phyloP scores from a whole-genome alignment of 164 flowering plant species.

The Dillenia suffruticosa region DNA sequence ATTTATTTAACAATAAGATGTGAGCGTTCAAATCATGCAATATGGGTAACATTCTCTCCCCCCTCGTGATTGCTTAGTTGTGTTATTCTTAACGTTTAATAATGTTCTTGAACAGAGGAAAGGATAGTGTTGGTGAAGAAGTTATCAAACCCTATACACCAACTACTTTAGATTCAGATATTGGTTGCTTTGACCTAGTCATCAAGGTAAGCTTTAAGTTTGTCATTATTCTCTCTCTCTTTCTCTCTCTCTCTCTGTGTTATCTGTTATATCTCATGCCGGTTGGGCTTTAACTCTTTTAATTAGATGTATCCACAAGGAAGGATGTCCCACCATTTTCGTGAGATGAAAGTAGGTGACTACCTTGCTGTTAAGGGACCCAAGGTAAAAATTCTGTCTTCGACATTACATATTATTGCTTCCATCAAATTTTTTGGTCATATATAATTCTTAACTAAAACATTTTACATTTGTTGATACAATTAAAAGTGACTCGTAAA shows the following conservation, averaged over 20 bases:
- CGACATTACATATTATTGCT: no score
- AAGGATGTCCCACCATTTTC: slow-evolving; percentile 98
- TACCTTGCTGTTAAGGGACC: slow-evolving; percentile 90
- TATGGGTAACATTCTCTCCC: no score
- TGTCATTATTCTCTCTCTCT: background rate
- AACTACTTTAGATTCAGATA: slow-evolving; percentile 92
- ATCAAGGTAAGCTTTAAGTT: slow-evolving; percentile 58
- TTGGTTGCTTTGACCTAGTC: slow-evolving; percentile 89
- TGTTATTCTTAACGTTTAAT: no score
- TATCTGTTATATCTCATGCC: background rate
- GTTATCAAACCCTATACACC: slow-evolving; percentile 96
- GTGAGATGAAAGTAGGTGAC: slow-evolving; percentile 95
- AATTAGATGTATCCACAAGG: slow-evolving; percentile 98
- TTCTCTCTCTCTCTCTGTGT: background rate
- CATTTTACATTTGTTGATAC: no score
- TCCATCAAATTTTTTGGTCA: no score
- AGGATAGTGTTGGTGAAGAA: slow-evolving; percentile 85
- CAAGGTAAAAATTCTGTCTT: slow-evolving; percentile 46
- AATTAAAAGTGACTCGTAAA: no score
- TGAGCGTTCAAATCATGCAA: no score
- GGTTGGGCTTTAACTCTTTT: background rate
- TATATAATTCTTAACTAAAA: no score
- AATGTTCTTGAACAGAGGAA: slow-evolving; percentile 54
- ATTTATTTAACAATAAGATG: no score
- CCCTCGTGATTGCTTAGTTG: no score